Conservation (phyloP, 1,284 basidiomycete species). For the Fomitopsis betulina region DNA sequence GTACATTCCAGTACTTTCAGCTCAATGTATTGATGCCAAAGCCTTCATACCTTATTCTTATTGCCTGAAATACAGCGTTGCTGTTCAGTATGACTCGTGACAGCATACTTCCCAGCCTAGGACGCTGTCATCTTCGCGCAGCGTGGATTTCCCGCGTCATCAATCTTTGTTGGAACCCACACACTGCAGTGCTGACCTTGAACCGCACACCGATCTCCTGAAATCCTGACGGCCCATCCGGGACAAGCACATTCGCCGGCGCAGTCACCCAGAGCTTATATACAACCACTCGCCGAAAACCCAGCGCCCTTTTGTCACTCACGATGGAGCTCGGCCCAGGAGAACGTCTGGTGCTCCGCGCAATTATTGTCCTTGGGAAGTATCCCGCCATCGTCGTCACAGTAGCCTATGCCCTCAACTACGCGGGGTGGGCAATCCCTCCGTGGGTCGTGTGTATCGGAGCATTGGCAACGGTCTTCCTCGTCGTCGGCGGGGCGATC, state of each 20-base stretch:
- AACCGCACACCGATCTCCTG: neutral
- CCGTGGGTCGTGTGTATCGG: slow-evolving; percentile 5
- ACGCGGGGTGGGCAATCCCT: neutral
- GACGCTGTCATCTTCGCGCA: too few relatives aligned
- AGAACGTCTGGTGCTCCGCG: neutral
- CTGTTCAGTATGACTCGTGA: too few relatives aligned
- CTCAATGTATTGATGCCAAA: too few relatives aligned
- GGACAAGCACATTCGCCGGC: neutral
- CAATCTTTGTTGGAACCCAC: too few relatives aligned
- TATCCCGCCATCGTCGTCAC: neutral
- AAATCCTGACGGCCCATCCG: neutral
- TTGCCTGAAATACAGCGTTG: too few relatives aligned
- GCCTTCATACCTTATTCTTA: too few relatives aligned
- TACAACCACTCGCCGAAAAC: neutral
- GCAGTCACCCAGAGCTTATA: neutral
- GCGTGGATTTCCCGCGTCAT: too few relatives aligned
- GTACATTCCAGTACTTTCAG: too few relatives aligned
- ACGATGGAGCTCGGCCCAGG: neutral
- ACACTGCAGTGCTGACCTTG: neutral
- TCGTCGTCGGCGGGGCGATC: neutral
- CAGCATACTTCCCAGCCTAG: too few relatives aligned
- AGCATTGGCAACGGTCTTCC: neutral
- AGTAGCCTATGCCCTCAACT: neutral
- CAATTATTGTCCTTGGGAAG: neutral
- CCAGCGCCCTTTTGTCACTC: neutral